These are phyloP conservation scores for Phialophora chinensis DNA, from an alignment of 2,329 filamentous ascomycete species.

Conservation along the genomic window DNA sequence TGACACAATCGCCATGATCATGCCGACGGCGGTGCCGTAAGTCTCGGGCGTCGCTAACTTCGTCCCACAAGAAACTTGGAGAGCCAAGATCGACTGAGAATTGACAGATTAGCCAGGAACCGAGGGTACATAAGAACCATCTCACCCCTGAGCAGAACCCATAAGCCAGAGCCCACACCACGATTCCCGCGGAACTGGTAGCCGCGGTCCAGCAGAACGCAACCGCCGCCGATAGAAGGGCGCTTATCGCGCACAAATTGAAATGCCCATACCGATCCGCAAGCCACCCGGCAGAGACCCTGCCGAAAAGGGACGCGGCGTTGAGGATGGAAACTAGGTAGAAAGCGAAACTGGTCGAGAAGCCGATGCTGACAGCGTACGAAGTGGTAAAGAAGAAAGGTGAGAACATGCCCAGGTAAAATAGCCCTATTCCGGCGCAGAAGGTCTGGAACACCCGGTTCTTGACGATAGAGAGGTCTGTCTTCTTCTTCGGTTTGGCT, in stretches of 20 bases:
- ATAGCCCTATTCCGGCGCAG: constrained; percentile 38
- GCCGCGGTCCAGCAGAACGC: constrained; percentile 43
- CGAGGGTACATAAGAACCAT: neutral
- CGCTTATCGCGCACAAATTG: constrained; percentile 42
- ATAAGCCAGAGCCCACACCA: constrained; percentile 44
- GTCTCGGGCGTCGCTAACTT: constrained; percentile 49
- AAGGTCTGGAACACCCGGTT: constrained; percentile 38
- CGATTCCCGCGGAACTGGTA: constrained; percentile 40
- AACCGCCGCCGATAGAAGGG: constrained; percentile 41
- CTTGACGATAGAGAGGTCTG: constrained; percentile 40
- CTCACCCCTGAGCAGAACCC: constrained; percentile 45
- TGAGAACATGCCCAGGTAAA: constrained; percentile 42
- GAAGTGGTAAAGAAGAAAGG: constrained; percentile 45
- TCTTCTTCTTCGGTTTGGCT: constrained; percentile 37
- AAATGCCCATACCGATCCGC: constrained; percentile 45
- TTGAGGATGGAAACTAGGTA: constrained; percentile 45
- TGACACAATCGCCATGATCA: constrained; percentile 50
- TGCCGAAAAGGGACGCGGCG: constrained; percentile 45
- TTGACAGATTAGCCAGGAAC: neutral
- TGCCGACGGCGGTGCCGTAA: constrained; percentile 52
- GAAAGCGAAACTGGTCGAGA: constrained; percentile 38
- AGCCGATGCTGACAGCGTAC: constrained; percentile 40
- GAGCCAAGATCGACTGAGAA: constrained; percentile 52
- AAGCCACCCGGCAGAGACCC: constrained; percentile 45
- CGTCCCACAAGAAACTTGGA: constrained; percentile 55